These are phyloP conservation scores for Ichthyophthirius multifiliis DNA, from an alignment of 169 alveolate genomes.

Conservation along the genomic window DNA sequence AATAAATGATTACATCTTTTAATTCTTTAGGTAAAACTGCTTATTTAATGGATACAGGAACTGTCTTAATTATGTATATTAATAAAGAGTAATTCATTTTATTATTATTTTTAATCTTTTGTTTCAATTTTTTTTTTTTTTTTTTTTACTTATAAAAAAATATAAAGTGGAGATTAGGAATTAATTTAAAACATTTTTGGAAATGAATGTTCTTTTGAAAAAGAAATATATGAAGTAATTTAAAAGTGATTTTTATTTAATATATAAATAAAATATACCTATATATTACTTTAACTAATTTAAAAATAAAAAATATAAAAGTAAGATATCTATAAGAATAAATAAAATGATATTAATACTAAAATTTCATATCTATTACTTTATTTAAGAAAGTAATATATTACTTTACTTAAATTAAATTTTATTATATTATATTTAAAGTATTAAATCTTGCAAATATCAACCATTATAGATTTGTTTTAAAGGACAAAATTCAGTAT, in stretches of 20 bases:
- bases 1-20: slow-evolving; percentile 13
- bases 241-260: no score
- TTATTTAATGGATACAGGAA: slow-evolving; percentile 40
- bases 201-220: background rate
- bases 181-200: background rate
- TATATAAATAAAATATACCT: no score
- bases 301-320: no score
- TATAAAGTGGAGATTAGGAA: background rate
- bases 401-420: no score
- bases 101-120: no score
- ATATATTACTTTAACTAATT: no score
- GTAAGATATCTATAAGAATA: no score
- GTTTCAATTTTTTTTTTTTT: background rate
- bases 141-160: background rate
- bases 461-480: background rate
- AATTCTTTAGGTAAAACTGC: slow-evolving; percentile 30
- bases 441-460: background rate
- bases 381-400: no score
- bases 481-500: background rate
- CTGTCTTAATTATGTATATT: slow-evolving; percentile 28
- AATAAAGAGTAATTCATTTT: slow-evolving; percentile 12
- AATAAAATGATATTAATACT: no score
- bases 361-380: no score
- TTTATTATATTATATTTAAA: background rate
- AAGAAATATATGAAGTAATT: background rate